Evolutionary conservation across 768 basidiomycete genomes (phyloP).

Genomic region (Trametes cubensis): DNA sequence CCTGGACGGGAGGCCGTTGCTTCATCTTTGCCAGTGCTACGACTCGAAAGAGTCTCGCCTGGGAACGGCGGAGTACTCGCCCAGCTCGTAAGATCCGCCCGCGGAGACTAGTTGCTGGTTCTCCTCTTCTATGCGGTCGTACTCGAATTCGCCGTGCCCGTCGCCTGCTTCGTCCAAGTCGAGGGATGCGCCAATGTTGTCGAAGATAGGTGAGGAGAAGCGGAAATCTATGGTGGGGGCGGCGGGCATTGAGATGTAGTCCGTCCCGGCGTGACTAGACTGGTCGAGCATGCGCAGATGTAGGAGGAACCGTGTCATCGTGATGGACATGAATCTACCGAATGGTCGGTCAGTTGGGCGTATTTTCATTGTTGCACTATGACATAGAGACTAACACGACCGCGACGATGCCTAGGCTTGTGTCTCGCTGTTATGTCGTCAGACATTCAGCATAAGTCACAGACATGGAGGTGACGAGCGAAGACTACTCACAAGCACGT

Average conservation of each 20-base stretch:
- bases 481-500: no score
- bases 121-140: not conserved
- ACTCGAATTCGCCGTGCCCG: not conserved
- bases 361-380: not conserved
- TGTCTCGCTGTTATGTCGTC: no score
- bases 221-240: not conserved
- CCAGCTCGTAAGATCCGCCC: not conserved
- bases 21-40: not conserved
- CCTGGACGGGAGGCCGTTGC: not conserved
- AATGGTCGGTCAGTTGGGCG: not conserved
- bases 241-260: not conserved
- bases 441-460: no score
- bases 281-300: constrained; percentile 5
- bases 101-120: not conserved
- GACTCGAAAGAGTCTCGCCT: not conserved
- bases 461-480: no score
- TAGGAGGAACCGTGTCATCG: constrained; percentile 17
- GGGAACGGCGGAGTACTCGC: constrained; percentile 3
- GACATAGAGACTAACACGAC: not conserved
- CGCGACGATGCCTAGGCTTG: not conserved
- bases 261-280: not conserved
- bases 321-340: constrained; percentile 12
- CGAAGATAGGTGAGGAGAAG: constrained; percentile 5
- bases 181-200: constrained; percentile 13
- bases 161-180: constrained; percentile 3